Base-by-base conservation (phyloP, 176 grass and related monocot genomes). In the Themeda triandra region DNA sequence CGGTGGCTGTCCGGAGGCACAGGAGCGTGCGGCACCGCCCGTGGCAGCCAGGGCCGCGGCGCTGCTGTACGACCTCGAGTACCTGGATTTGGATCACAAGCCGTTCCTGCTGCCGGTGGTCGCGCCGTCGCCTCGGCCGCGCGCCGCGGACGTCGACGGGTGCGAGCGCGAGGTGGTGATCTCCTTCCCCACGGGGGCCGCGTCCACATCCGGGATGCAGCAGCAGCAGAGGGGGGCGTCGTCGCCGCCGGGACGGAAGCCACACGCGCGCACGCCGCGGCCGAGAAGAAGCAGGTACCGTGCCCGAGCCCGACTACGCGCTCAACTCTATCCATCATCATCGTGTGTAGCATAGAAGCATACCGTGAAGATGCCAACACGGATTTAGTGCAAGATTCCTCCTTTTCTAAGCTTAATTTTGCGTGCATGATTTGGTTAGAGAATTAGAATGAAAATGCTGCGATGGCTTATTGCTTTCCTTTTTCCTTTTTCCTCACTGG, bases 221-320 rank as follows among this genome's bases (percentile, higher is more conserved):
- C n/a, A n/a, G n/a, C n/a, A n/a, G 56, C 72, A 44, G 58, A 63
- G 49, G 36, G 28, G 60, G 36, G 35, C 46, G 19, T 35, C 27
- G 19, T 35, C 27, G 46, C 69, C 77, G 33, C 28, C 59, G 0
- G 84, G 86, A 17, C 90, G 89, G 41, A 89, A 87, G 90, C 46
- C 75, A 6, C 62, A 31, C 19, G 21, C 76, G 42, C 87, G 90
- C 69, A 88, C 73, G 5, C 62, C 84, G 23, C 87, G 90, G 0
- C 81, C 73, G 0, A 94, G 83, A 79, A 69, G 80, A 86, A 90
- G n/a, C n/a, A n/a, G 89, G 82, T 94, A 88, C 13, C 18, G 24
- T 40, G 37, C 37, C 36, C 39, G 39, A 41, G 13, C 24, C 13
- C 6, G 9, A 12, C 23, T 62, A 23, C 19, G 14, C 24, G 6